Conservation (phyloP, 768 basidiomycete species). For the Artomyces pyxidatus region DNA sequence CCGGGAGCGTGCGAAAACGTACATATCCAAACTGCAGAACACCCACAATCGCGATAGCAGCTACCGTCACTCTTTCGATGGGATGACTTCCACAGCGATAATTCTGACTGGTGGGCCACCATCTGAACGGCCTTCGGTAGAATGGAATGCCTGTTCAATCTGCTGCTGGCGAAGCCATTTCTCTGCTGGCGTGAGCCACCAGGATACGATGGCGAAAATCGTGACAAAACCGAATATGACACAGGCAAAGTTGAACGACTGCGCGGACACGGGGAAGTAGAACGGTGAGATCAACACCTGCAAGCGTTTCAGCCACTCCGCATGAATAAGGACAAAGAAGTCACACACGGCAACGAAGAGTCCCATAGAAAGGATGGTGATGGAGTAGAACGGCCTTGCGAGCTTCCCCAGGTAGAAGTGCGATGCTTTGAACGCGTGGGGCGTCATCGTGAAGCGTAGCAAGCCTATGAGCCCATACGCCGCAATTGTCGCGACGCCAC, state of each 20-base stretch:
- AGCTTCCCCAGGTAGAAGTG: conserved; percentile 63
- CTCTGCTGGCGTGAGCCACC: conserved; percentile 72
- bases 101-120: too few relatives aligned
- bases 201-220: conserved; percentile 66
- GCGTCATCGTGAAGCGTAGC: conserved; percentile 69
- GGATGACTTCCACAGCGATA: too few relatives aligned
- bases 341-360: conserved; percentile 66
- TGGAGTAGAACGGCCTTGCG: conserved; percentile 58
- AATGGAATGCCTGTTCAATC: conserved; percentile 39
- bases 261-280: conserved; percentile 69
- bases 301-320: conserved; percentile 28
- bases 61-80: too few relatives aligned
- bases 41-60: too few relatives aligned
- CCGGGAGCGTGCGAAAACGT: too few relatives aligned
- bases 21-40: too few relatives aligned
- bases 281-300: conserved; percentile 83
- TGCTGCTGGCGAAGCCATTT: conserved; percentile 71
- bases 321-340: conserved; percentile 56
- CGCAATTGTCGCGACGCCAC: conserved; percentile 78
- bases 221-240: conserved; percentile 81
- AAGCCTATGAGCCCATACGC: conserved; percentile 79
- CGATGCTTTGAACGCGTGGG: conserved; percentile 60
- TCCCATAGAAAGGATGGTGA: conserved; percentile 63
- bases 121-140: conserved; percentile 12
- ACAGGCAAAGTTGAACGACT: conserved; percentile 76